Evolutionary conservation across 2,329 filamentous ascomycete species (phyloP).

Genomic region (Phialocephala sp.): DNA sequence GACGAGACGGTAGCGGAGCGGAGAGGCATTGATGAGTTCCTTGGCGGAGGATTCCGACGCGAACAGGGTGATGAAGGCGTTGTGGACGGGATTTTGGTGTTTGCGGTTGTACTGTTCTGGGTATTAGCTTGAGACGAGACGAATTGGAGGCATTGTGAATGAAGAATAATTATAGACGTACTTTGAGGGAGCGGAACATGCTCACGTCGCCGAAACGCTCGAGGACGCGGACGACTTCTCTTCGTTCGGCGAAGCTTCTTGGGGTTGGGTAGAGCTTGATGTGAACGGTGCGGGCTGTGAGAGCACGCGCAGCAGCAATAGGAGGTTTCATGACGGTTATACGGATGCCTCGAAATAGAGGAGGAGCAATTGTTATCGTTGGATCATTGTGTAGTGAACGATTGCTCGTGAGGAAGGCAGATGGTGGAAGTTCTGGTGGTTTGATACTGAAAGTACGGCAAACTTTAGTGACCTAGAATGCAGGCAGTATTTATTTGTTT

Average conservation of each 20-base stretch:
- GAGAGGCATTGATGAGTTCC: slow-evolving; percentile 33
- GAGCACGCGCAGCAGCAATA: neutral
- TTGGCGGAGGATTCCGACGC: slow-evolving; percentile 29
- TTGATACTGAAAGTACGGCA: neutral
- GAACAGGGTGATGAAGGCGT: slow-evolving; percentile 42
- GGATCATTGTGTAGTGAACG: neutral
- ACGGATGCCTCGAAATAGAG: neutral
- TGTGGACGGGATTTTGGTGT: slow-evolving; percentile 27
- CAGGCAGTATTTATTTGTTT: neutral
- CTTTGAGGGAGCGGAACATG: slow-evolving; percentile 43
- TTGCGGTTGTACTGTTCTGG: slow-evolving; percentile 10
- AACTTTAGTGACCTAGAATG: neutral
- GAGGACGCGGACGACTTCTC: slow-evolving; percentile 43
- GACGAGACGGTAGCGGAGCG: slow-evolving; percentile 39
- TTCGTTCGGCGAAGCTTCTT: slow-evolving; percentile 40
- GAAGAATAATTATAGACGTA: slow-evolving; percentile 20
- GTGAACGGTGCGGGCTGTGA: slow-evolving; percentile 38
- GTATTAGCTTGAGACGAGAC: slow-evolving; percentile 28
- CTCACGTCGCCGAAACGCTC: slow-evolving; percentile 42
- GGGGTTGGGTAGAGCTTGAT: slow-evolving; percentile 41
- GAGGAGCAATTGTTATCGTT: neutral
- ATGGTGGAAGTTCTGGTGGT: neutral
- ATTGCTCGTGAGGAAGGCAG: neutral
- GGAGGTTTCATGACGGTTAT: neutral
- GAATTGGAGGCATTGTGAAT: slow-evolving; percentile 8